These are phyloP conservation scores for Talaromyces marneffei DNA, from an alignment of 2,329 filamentous ascomycete species.

Conservation along the genomic window DNA sequence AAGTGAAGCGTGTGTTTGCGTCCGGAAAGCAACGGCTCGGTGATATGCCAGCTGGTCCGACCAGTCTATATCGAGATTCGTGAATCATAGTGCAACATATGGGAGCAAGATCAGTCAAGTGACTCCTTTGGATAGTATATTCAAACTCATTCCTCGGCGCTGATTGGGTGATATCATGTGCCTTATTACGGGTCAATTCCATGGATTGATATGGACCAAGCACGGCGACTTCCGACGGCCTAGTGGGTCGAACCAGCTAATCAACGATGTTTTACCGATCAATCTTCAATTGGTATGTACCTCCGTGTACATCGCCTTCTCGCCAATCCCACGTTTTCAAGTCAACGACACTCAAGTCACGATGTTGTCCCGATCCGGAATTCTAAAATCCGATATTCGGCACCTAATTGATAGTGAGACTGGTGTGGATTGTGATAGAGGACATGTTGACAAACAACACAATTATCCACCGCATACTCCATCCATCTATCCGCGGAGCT, in stretches of 20 bases:
- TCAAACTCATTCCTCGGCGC: neutral
- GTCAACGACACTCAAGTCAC: neutral
- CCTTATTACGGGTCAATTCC: neutral
- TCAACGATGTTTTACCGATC: neutral
- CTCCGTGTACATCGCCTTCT: neutral
- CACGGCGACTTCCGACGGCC: neutral
- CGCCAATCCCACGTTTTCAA: neutral
- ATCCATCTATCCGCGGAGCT: neutral
- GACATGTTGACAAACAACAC: neutral
- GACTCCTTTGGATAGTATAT: neutral
- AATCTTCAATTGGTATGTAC: neutral
- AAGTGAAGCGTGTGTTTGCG: neutral
- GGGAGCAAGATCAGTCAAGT: neutral
- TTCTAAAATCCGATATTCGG: neutral
- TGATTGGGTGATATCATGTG: slow-evolving; percentile 1
- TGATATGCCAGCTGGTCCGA: neutral
- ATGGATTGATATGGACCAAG: neutral
- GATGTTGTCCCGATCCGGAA: neutral
- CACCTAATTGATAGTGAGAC: neutral
- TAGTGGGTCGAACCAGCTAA: neutral
- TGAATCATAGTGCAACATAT: neutral
- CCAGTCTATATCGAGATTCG: neutral
- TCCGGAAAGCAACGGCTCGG: neutral
- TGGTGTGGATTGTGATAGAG: neutral
- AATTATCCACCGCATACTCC: neutral